Conservation (phyloP, 2,329 filamentous ascomycete species). For the Pezicula carpinea region DNA sequence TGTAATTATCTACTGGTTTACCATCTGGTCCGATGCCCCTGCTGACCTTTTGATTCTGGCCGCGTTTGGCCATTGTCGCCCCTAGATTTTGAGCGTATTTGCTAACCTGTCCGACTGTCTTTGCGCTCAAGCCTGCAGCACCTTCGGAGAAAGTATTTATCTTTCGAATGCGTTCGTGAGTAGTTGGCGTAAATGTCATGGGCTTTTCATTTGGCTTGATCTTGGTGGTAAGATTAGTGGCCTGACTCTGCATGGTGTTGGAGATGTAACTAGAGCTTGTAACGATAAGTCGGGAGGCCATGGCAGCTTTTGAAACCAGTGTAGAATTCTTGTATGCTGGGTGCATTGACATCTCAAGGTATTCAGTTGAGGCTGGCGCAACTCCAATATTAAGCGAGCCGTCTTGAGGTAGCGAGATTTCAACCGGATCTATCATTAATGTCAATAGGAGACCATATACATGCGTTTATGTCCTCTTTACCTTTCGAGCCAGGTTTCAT, state of each 20-base stretch:
- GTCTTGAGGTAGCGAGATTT: slow-evolving; percentile 68
- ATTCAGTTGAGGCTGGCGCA: slow-evolving; percentile 62
- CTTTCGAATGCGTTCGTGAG: slow-evolving; percentile 79
- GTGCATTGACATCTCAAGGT: slow-evolving; percentile 73
- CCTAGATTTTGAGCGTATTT: slow-evolving; percentile 88
- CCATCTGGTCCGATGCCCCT: slow-evolving; percentile 68
- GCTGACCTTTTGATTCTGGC: slow-evolving; percentile 47
- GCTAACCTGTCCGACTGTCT: slow-evolving; percentile 80
- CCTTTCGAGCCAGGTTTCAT: slow-evolving; percentile 89
- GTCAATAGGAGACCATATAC: not conserved
- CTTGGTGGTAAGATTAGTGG: slow-evolving; percentile 75
- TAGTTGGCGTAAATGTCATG: slow-evolving; percentile 80
- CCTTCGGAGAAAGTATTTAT: slow-evolving; percentile 81
- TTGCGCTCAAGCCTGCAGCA: slow-evolving; percentile 75
- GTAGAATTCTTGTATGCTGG: slow-evolving; percentile 88
- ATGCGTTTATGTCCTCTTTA: slow-evolving; percentile 35
- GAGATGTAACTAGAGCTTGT: slow-evolving; percentile 78
- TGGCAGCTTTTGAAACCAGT: slow-evolving; percentile 80
- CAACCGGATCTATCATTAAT: slow-evolving; percentile 63
- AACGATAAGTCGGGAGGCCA: slow-evolving; percentile 86
- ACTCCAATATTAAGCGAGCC: slow-evolving; percentile 64
- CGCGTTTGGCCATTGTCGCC: slow-evolving; percentile 65
- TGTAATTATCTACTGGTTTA: slow-evolving; percentile 57
- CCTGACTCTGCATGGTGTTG: slow-evolving; percentile 70
- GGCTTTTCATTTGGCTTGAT: slow-evolving; percentile 75